phyloP scores from a whole-genome alignment of 192 early-diverging fungal species.

The Coemansia sp. region DNA sequence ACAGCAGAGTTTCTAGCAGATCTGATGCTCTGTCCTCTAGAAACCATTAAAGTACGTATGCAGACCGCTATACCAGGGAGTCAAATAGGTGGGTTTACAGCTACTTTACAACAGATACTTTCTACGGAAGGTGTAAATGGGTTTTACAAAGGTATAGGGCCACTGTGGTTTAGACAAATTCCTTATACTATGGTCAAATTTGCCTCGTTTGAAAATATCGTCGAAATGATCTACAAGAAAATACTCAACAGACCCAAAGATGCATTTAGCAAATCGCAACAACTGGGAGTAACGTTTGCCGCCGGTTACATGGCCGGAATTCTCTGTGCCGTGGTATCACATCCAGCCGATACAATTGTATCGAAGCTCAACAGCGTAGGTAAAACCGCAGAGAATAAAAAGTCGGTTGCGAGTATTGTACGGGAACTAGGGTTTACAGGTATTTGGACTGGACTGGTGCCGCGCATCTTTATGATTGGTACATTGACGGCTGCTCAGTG shows the following conservation, averaged over 20 bases:
- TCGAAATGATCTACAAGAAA: conserved; percentile 58
- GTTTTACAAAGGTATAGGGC: conserved; percentile 63
- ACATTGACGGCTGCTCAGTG: conserved; percentile 78
- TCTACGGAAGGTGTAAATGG: conserved; percentile 56
- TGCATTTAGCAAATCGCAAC: conserved; percentile 60
- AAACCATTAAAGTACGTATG: conserved; percentile 76
- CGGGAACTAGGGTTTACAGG: conserved; percentile 58
- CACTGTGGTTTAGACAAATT: conserved; percentile 72
- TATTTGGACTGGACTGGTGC: conserved; percentile 71
- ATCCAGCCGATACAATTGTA: conserved; percentile 78
- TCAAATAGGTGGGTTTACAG: conserved; percentile 56
- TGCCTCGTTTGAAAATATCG: conserved; percentile 71
- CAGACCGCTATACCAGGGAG: conserved; percentile 64
- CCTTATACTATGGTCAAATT: conserved; percentile 83
- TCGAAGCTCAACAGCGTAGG: conserved; percentile 56
- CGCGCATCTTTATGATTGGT: conserved; percentile 85
- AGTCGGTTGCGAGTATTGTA: conserved; percentile 17
- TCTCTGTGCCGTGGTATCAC: conserved; percentile 77
- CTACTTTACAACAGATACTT: conserved; percentile 55
- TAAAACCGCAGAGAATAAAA: conserved; percentile 19
- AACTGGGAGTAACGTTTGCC: conserved; percentile 69
- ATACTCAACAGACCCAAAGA: conserved; percentile 55
- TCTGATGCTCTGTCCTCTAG: conserved; percentile 74
- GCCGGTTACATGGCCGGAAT: conserved; percentile 81
- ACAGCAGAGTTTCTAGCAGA: conserved; percentile 78